Conservation (phyloP, 768 basidiomycete species). For the Termitomyces sp. region DNA sequence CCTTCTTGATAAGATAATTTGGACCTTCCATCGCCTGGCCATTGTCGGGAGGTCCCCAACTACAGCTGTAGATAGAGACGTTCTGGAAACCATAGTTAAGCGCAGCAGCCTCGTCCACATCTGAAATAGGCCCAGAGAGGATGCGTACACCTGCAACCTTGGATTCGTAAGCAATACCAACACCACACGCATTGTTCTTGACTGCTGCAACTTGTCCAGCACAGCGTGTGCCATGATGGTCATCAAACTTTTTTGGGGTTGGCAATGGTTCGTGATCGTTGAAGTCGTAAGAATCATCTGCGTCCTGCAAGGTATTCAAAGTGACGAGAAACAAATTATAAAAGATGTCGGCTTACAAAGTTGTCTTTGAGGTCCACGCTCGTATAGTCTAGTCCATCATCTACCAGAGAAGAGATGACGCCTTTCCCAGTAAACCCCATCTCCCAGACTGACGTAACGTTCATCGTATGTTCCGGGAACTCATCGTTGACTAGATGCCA, state of each 20-base stretch:
- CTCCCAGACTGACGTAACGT: conserved; percentile 90
- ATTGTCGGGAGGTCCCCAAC: conserved; percentile 97
- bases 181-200: conserved; percentile 89
- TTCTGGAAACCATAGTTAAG: conserved; percentile 93
- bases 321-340: not conserved
- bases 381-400: conserved; percentile 92
- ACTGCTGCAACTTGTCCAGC: conserved; percentile 94
- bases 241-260: conserved; percentile 81
- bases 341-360: conserved; percentile 60
- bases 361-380: conserved; percentile 84
- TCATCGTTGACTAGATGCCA: conserved; percentile 31
- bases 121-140: conserved; percentile 89
- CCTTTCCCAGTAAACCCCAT: conserved; percentile 86
- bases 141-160: conserved; percentile 94
- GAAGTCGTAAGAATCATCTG: conserved; percentile 89
- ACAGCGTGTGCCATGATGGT: conserved; percentile 96
- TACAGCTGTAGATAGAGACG: conserved; percentile 91
- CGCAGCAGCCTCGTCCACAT: conserved; percentile 91
- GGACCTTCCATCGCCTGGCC: conserved; percentile 94
- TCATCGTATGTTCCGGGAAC: conserved; percentile 79
- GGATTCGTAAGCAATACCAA: conserved; percentile 89
- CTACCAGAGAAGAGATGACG: conserved; percentile 82
- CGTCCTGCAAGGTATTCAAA: conserved; percentile 48
- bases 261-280: conserved; percentile 90
- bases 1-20: conserved; percentile 84